Evolutionary conservation across 2,329 filamentous ascomycete genomes (phyloP).

Genomic region (Aspergillus sp.): DNA sequence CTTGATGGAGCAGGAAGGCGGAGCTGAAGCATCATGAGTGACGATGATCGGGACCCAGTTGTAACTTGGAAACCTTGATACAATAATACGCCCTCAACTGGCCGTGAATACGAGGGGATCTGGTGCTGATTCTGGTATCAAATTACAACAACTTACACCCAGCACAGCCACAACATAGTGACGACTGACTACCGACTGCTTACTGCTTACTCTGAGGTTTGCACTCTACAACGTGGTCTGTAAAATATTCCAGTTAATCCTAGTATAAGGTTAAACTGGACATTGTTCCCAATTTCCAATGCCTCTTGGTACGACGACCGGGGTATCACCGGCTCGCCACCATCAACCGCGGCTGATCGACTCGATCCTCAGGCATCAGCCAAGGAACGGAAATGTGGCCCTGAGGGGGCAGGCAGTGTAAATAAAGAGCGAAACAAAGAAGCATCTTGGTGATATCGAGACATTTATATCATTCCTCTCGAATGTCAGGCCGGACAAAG

Average conservation of each 20-base stretch:
- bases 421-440: slow-evolving; percentile 3
- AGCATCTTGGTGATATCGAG: not conserved
- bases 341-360: not conserved
- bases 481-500: not conserved
- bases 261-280: not conserved
- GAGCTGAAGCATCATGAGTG: not conserved
- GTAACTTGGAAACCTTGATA: not conserved
- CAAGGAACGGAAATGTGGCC: slow-evolving; percentile 8
- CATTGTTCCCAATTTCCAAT: too few relatives aligned
- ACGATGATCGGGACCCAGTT: not conserved
- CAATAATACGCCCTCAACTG: not conserved
- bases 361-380: not conserved
- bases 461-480: not conserved
- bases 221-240: not conserved
- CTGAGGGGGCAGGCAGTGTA: slow-evolving; percentile 5
- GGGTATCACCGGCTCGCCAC: not conserved
- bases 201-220: not conserved
- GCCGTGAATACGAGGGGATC: too few relatives aligned
- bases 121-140: not conserved
- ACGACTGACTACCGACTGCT: too few relatives aligned
- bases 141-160: not conserved
- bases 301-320: too few relatives aligned
- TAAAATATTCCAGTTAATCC: not conserved
- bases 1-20: not conserved
- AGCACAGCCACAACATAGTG: not conserved